Conservation (phyloP, 108 stramenopile genomes). For the Seminavis robusta region DNA sequence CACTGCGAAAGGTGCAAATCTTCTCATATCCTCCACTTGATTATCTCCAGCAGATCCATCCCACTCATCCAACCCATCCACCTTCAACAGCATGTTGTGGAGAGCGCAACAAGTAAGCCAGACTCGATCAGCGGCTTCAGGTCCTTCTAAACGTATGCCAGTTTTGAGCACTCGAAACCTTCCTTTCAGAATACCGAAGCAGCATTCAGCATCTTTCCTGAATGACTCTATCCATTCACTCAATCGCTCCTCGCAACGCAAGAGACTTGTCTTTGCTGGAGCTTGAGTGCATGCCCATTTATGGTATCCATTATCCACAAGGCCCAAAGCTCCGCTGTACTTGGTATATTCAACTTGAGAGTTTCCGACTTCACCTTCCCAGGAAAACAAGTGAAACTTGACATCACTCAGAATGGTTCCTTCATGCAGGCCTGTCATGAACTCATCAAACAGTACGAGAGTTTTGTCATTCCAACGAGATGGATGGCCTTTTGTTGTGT, state of each 20-base stretch:
- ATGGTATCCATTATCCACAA: conserved; percentile 42
- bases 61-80: conserved; percentile 10
- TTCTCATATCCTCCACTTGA: too few relatives aligned
- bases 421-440: too few relatives aligned
- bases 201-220: conserved; percentile 21
- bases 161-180: conserved; percentile 9
- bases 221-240: conserved; percentile 7
- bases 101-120: conserved; percentile 21
- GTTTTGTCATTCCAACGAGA: conserved; percentile 16
- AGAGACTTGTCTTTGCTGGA: too few relatives aligned
- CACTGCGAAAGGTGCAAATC: too few relatives aligned
- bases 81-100: conserved; percentile 4
- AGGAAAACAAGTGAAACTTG: too few relatives aligned
- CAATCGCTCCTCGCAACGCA: conserved; percentile 1
- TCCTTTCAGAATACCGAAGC: conserved; percentile 10
- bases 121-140: conserved; percentile 8
- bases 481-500: conserved; percentile 1
- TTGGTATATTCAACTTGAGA: too few relatives aligned
- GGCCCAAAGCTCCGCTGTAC: conserved; percentile 24
- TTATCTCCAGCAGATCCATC: too few relatives aligned
- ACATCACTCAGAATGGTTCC: too few relatives aligned
- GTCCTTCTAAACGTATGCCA: conserved; percentile 9
- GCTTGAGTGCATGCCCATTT: too few relatives aligned
- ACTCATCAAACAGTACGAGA: conserved; percentile 1
- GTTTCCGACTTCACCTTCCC: too few relatives aligned